Conservation (phyloP, 208 protist species). For the Strigomonas culicis region DNA sequence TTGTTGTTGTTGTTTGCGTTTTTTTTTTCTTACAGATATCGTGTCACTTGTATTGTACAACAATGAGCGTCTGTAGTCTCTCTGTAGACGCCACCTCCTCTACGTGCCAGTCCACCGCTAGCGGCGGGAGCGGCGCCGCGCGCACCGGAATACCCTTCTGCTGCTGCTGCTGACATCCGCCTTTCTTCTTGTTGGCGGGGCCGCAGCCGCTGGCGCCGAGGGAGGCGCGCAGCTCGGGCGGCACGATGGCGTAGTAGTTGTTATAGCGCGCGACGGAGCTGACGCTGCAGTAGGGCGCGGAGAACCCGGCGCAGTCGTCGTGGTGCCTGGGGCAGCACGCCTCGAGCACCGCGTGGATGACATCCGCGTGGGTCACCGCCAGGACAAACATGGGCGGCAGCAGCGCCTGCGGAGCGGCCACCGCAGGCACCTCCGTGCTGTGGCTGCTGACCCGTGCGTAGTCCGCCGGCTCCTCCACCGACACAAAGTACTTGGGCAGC, state of each 20-base stretch:
- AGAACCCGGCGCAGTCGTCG: slow-evolving; percentile 40
- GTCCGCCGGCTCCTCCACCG: neutral
- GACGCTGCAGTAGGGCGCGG: slow-evolving; percentile 77
- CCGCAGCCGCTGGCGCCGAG: neutral
- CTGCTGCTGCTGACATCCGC: neutral
- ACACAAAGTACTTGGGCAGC: slow-evolving; percentile 54
- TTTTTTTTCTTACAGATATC: slow-evolving; percentile 6
- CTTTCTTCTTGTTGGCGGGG: neutral
- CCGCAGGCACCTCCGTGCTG: neutral
- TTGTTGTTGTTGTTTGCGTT: neutral
- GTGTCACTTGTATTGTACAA: slow-evolving; percentile 45
- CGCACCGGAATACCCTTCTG: neutral
- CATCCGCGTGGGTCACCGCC: slow-evolving; percentile 76
- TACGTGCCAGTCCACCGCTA: slow-evolving; percentile 41
- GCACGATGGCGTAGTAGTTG: slow-evolving; percentile 68
- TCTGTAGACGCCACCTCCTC: slow-evolving; percentile 48
- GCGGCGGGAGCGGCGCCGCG: slow-evolving; percentile 8
- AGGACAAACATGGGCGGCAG: slow-evolving; percentile 70
- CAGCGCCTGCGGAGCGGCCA: slow-evolving; percentile 23
- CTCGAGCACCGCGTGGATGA: slow-evolving; percentile 53
- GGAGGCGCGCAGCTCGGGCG: slow-evolving; percentile 23
- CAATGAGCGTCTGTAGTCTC: slow-evolving; percentile 56
- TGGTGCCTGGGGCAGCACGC: slow-evolving; percentile 64
- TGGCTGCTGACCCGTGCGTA: neutral
- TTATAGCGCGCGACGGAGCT: slow-evolving; percentile 61